phyloP scores from a whole-genome alignment of 306 rosid genomes.

The Elaeagnus macrophylla region DNA sequence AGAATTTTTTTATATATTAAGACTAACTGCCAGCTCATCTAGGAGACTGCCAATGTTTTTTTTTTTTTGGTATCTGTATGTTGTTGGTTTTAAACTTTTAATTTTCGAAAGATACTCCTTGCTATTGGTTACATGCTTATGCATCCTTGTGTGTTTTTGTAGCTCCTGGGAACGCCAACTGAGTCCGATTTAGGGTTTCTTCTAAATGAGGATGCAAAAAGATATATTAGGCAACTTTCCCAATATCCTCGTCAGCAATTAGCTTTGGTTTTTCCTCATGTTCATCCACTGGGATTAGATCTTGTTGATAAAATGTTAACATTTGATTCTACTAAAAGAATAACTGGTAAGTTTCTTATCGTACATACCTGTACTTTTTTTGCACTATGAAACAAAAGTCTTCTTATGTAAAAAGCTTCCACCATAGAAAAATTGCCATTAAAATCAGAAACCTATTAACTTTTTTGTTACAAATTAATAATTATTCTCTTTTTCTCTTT shows the following conservation, averaged over 20 bases:
- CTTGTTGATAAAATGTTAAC: slow-evolving; percentile 90
- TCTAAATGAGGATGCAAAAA: slow-evolving; percentile 69
- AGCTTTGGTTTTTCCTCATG: slow-evolving; percentile 63
- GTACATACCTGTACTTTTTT: background rate
- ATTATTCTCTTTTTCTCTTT: slow-evolving; percentile 13
- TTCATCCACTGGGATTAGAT: slow-evolving; percentile 79
- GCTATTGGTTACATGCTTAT: slow-evolving; percentile 21
- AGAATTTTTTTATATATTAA: no score
- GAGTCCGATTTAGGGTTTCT: slow-evolving; percentile 82
- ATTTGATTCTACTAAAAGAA: slow-evolving; percentile 76
- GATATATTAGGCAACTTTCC: slow-evolving; percentile 78
- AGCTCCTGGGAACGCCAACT: slow-evolving; percentile 98
- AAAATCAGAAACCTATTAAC: no score
- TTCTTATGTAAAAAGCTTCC: no score
- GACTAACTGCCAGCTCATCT: no score
- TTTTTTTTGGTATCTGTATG: background rate
- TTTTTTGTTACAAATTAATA: no score
- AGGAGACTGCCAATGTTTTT: background rate
- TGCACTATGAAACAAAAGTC: background rate
- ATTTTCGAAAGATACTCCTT: slow-evolving; percentile 7
- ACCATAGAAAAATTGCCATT: no score
- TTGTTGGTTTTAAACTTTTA: background rate
- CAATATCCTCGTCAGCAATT: slow-evolving; percentile 74
- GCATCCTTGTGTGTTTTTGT: slow-evolving; percentile 9
- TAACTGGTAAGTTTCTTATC: slow-evolving; percentile 57